Base-by-base conservation (phyloP, 805 yeast genomes). In the Jamesozyma hellenica region DNA sequence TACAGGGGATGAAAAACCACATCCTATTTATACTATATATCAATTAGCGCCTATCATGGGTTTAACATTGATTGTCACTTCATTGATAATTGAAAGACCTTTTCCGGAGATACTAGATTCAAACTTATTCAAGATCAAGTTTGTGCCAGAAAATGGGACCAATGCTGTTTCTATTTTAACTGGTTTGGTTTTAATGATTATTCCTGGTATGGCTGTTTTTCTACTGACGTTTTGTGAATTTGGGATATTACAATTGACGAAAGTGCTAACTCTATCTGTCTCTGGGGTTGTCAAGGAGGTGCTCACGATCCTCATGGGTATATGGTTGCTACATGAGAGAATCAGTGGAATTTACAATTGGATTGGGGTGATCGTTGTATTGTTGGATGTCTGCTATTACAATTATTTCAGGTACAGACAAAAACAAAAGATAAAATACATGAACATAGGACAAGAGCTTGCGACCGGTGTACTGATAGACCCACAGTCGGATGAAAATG, bases 251-350 rank as follows among this genome's bases (percentile, higher is more conserved):
- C 80, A 82, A 40, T 75, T 79, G 32, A 83, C 96, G 0, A 82
- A 85, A 41, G 86, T 92, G 12, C 68, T 88, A 34, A 88, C 98
- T 0, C 63, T 92, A 25, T 79, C 94, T 5, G 75, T 92, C 32
- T 94, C 94, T 0, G 98, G 98, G 1, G 83, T 92, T 14, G 83
- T 90, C 58, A 92, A 92, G 56, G 98, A 92, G 58, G 67, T 92
- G 13, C 65, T 88, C 35, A 92, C 98, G 0, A 86, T 92, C 29
- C 51, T 73, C 26, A 70, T 80, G 1, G 76, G 90, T 42, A 62
- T 72, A 26, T 46, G 85, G 4, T 68, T 88, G 2, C 84, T 86
- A 58, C 80, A 81, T 31, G 98, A 92, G 58, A 59, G 61, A 29
- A 66, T 92, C 37, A 54, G 48, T 19, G 75, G 82, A 7, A 53